Percentiles rank a stretch among this genome's conserved stretches.
phyloP scores from a whole-genome alignment of 2,329 filamentous ascomycete genomes.

The Xylariaceae sp. region DNA sequence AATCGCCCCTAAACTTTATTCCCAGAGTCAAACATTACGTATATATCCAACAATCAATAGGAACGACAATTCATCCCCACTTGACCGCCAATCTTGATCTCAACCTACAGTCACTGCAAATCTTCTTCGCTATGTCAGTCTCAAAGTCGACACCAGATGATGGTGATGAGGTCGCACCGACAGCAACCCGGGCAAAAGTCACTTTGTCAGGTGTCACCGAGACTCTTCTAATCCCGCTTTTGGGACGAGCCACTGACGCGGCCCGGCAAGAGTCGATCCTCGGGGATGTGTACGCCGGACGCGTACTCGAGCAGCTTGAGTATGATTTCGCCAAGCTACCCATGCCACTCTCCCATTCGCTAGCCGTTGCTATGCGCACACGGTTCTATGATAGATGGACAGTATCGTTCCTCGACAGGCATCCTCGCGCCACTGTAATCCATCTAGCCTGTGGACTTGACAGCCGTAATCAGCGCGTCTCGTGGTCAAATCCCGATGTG shows the following conservation, averaged over 20 bases:
- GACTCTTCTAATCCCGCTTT: slow-evolving; percentile 24
- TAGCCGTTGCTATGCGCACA: slow-evolving; percentile 13
- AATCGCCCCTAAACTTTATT: too few species aligned
- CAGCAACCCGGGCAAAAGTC: too few species aligned
- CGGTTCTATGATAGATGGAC: slow-evolving; percentile 25
- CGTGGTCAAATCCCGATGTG: slow-evolving; percentile 17
- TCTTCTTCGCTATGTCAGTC: too few species aligned
- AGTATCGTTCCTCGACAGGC: slow-evolving; percentile 22
- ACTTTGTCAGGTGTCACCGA: slow-evolving; percentile 20
- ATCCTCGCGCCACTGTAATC: slow-evolving; percentile 26
- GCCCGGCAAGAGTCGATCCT: slow-evolving; percentile 17
- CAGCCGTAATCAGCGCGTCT: slow-evolving; percentile 26
- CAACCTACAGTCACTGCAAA: too few species aligned
- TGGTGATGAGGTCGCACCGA: too few species aligned
- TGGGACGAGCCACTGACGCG: slow-evolving; percentile 23
- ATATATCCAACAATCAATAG: too few species aligned
- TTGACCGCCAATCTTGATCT: too few species aligned
- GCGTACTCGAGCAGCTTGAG: slow-evolving; percentile 20
- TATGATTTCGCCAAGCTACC: slow-evolving; percentile 22
- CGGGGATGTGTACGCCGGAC: slow-evolving; percentile 18
- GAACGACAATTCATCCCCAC: too few species aligned
- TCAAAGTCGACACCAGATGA: too few species aligned
- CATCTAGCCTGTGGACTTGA: slow-evolving; percentile 33
- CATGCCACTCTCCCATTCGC: slow-evolving; percentile 13
- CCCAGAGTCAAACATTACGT: too few species aligned